Conservation (phyloP, 2,329 filamentous ascomycete species). For the Colletotrichum eremochloae region DNA sequence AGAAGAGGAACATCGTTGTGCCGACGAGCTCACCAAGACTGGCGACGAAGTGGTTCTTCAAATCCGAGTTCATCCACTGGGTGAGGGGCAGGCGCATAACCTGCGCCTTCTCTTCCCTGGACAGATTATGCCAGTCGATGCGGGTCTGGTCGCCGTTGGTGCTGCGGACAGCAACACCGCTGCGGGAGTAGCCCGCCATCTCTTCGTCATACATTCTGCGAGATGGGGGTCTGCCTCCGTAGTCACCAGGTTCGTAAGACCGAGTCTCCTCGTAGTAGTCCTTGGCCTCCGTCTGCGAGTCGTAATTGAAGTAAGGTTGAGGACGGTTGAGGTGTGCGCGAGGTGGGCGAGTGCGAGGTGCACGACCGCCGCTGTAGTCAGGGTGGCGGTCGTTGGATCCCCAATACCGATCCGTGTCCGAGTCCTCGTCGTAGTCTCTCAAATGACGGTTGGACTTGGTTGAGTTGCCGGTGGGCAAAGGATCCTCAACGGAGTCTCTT, state of each 20-base stretch:
- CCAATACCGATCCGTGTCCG: slow-evolving; percentile 40
- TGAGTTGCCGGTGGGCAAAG: slow-evolving; percentile 17
- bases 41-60: slow-evolving; percentile 60
- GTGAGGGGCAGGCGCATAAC: slow-evolving; percentile 60
- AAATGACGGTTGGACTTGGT: slow-evolving; percentile 31
- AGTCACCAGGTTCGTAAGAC: slow-evolving; percentile 35
- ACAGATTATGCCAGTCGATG: slow-evolving; percentile 56
- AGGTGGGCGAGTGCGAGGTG: slow-evolving; percentile 34
- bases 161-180: slow-evolving; percentile 31
- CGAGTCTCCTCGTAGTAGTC: slow-evolving; percentile 39
- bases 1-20: slow-evolving; percentile 59
- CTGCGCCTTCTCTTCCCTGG: slow-evolving; percentile 55
- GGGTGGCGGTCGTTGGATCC: slow-evolving; percentile 29
- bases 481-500: slow-evolving; percentile 25
- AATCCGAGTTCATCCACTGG: slow-evolving; percentile 61
- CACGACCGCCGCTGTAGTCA: slow-evolving; percentile 37
- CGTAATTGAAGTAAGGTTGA: slow-evolving; percentile 36
- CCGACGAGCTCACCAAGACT: slow-evolving; percentile 56
- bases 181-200: slow-evolving; percentile 33
- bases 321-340: slow-evolving; percentile 42
- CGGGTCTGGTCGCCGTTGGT: slow-evolving; percentile 42
- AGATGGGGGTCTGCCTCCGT: slow-evolving; percentile 32
- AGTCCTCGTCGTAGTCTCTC: slow-evolving; percentile 38
- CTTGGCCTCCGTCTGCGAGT: slow-evolving; percentile 28
- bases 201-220: slow-evolving; percentile 42